phyloP scores from a whole-genome alignment of 306 rosid genomes.

The Citrullus mucosospermus region DNA sequence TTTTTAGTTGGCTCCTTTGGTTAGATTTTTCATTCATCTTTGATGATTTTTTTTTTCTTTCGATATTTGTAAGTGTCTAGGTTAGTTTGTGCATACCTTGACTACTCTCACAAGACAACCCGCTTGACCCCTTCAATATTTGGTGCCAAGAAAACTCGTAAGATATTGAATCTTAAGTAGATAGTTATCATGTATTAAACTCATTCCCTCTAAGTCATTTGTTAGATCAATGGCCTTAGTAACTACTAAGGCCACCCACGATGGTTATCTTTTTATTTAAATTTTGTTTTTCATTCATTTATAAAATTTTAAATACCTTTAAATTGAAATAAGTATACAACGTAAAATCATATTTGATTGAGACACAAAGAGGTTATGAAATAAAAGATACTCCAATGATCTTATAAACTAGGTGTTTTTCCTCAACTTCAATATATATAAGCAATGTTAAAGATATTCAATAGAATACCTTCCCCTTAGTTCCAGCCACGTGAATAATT shows the following conservation, averaged over 20 bases:
- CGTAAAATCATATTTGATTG: neutral
- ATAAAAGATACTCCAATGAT: neutral
- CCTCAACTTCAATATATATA: neutral
- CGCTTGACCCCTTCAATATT: no score
- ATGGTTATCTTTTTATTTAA: neutral
- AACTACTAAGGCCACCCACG: no score
- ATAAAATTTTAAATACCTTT: neutral
- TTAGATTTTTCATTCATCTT: neutral
- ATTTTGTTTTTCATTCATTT: neutral
- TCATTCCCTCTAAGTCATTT: no score
- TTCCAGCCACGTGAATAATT: slow-evolving; percentile 76
- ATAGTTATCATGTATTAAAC: no score
- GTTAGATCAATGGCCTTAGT: no score
- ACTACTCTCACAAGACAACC: no score
- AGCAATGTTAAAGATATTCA: neutral
- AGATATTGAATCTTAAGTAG: no score
- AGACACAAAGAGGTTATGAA: neutral
- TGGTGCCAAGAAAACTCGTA: no score
- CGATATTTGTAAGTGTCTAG: no score
- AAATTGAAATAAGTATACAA: neutral
- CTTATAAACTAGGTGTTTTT: neutral
- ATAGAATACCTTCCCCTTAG: slow-evolving; percentile 67
- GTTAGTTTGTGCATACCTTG: no score
- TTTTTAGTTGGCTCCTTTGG: neutral
- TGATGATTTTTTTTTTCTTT: neutral